These are phyloP conservation scores for Hevea brasiliensis DNA, from an alignment of 345 rosid species.

Conservation along the genomic window DNA sequence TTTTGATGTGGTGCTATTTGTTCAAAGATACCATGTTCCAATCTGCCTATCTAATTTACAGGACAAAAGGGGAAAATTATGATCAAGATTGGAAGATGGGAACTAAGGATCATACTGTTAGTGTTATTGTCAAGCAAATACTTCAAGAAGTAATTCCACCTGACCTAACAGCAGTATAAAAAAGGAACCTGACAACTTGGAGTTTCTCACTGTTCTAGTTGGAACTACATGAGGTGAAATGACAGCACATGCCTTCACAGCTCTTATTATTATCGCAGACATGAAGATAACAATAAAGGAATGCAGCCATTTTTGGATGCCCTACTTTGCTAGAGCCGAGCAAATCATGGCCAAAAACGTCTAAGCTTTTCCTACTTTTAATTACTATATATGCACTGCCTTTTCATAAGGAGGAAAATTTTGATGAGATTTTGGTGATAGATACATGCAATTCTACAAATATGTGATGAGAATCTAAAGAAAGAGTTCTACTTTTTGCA, in stretches of 20 bases:
- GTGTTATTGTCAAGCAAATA: not conserved
- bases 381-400: not conserved
- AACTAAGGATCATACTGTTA: no score
- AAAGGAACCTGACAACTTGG: not conserved
- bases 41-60: not conserved
- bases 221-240: constrained; percentile 26
- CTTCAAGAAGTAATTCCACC: not conserved
- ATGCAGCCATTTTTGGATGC: constrained; percentile 39
- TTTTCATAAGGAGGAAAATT: no score
- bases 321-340: constrained; percentile 34
- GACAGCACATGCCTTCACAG: constrained; percentile 24
- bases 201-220: constrained; percentile 2
- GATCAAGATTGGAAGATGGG: no score
- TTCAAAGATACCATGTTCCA: not conserved
- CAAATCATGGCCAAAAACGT: constrained; percentile 39
- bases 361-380: constrained; percentile 25
- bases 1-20: not conserved
- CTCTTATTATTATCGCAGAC: constrained; percentile 28
- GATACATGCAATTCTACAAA: no score
- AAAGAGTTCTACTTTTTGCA: no score
- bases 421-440: no score
- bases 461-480: no score
- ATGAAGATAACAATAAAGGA: constrained; percentile 40
- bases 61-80: no score
- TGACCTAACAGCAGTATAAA: not conserved